Conservation (phyloP, 495 filamentous ascomycete species). For the Penicillium argentinense region DNA sequence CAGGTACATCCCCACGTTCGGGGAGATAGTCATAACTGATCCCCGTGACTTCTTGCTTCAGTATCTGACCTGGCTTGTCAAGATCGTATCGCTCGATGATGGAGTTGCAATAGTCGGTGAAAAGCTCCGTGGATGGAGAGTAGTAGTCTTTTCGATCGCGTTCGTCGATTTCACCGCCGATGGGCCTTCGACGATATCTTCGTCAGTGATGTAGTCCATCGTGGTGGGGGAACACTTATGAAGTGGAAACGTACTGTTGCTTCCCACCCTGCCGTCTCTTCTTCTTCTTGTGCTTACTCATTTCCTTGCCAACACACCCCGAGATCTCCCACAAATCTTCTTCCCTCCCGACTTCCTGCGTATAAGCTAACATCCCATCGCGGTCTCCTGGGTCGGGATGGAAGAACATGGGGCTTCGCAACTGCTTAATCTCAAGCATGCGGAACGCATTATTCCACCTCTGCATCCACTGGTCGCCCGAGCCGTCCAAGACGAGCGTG, state of each 20-base stretch:
- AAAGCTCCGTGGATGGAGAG: constrained; percentile 56
- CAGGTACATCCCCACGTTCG: constrained; percentile 10
- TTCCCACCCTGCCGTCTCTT: constrained; percentile 44
- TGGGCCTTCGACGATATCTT: constrained; percentile 12
- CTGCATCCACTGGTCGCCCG: constrained; percentile 53
- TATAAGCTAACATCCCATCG: constrained; percentile 61
- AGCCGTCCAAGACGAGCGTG: constrained; percentile 53
- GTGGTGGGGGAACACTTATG: no score
- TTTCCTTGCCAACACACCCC: constrained; percentile 60
- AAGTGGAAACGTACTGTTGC: constrained; percentile 31
- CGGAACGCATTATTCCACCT: constrained; percentile 57
- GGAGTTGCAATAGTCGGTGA: constrained; percentile 55
- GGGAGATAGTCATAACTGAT: constrained; percentile 46
- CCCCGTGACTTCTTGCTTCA: constrained; percentile 49
- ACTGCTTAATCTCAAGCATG: constrained; percentile 56
- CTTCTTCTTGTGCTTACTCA: constrained; percentile 65
- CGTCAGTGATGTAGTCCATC: neutral
- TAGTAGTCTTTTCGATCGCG: constrained; percentile 66
- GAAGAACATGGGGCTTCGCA: constrained; percentile 68
- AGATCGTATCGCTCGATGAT: constrained; percentile 55
- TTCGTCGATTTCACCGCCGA: constrained; percentile 55
- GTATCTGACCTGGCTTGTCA: constrained; percentile 39
- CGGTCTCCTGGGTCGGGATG: constrained; percentile 64
- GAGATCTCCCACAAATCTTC: constrained; percentile 56
- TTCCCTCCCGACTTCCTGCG: constrained; percentile 49